These are phyloP conservation scores for Senecio squalidus DNA, from an alignment of 140 eudicot genomes.

Conservation along the genomic window DNA sequence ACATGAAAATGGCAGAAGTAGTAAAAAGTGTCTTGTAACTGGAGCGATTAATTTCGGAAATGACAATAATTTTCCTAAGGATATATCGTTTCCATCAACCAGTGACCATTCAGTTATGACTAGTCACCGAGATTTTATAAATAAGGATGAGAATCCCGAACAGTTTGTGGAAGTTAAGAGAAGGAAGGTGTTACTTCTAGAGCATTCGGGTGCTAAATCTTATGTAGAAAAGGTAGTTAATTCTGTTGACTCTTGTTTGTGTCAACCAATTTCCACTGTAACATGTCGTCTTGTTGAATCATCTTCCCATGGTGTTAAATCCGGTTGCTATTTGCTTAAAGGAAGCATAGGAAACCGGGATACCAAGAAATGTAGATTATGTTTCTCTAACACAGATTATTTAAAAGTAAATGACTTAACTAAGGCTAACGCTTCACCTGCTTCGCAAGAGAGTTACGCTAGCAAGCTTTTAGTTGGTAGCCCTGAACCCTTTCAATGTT, in stretches of 20 bases:
- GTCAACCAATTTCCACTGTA: slow-evolving; percentile 26
- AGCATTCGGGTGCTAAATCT: slow-evolving; percentile 38
- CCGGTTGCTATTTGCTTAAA: slow-evolving; percentile 68
- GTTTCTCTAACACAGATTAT: slow-evolving; percentile 30
- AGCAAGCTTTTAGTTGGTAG: slow-evolving; percentile 43
- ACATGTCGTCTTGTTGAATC: slow-evolving; percentile 73
- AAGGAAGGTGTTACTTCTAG: slow-evolving; percentile 41
- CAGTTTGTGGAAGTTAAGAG: slow-evolving; percentile 35
- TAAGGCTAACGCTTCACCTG: slow-evolving; percentile 55
- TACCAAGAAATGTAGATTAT: slow-evolving; percentile 23
- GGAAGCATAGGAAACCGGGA: slow-evolving; percentile 24
- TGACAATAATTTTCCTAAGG: slow-evolving; percentile 27
- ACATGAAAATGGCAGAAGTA: slow-evolving; percentile 31
- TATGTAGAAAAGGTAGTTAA: slow-evolving; percentile 21
- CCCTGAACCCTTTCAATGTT: slow-evolving; percentile 22
- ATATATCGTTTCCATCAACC: slow-evolving; percentile 32
- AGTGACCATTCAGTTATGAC: slow-evolving; percentile 57
- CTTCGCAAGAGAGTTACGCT: slow-evolving; percentile 85
- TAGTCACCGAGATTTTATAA: slow-evolving; percentile 31
- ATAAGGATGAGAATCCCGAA: slow-evolving; percentile 18
- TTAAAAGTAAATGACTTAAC: slow-evolving; percentile 29
- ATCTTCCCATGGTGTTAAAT: slow-evolving; percentile 50
- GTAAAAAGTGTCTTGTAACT: slow-evolving; percentile 43
- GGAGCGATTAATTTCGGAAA: slow-evolving; percentile 40
- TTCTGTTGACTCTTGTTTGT: slow-evolving; percentile 23